Evolutionary conservation across 1,139 yeast genomes (phyloP), one percentile per base, ranked within the genome.

Genomic region (Blastobotrys malaysiensis): DNA sequence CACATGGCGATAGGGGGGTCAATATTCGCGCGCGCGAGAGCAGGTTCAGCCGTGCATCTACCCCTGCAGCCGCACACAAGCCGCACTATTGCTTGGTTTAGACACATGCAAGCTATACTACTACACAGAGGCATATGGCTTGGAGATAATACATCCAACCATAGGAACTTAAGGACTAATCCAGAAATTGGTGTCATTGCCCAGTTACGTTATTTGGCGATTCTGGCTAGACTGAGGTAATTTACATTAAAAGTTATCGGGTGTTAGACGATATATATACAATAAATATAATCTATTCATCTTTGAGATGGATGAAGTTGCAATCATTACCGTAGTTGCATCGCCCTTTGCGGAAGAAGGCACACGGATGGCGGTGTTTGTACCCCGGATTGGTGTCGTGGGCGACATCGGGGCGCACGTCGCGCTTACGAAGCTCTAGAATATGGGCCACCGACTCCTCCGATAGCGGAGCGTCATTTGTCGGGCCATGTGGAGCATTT

Each of bases 301-400:
- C 13, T 16, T 48, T 46, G 19, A 55, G 46, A 52, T 61, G 64
- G 49, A 63, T 45, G 48, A 51, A 61, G 21, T 51, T 45, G 49
- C 66, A 63, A 14, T 45, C 51, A 19, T 57, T 60, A 14, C 64
- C 65, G 18, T 54, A 50, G 16, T 46, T 52, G 44, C 66, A 63
- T 18, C 57, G 39, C 39, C 39, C 26, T 13, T 26, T 24, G 14
- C 21, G 26, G 49, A 52, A 61, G 46, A 48, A 63, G 45, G 46
- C 47, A 50, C 66, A 63, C 7, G 59, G 61, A 20, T 45, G 27
- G 9, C 53, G 54, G 52, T 60, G 61, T 18, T 52, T 50, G 21
- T 57, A 59, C 1, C 45, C n/a, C 3, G 58, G 52, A 5, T 55
- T 52, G 5, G 51, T 52, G 46, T 59, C 58, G n/a, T 52, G 46